Evolutionary conservation across 2,329 filamentous ascomycete species (phyloP), one percentile per base, ranked within the genome.

Genomic region (Alternaria consortialis): DNA sequence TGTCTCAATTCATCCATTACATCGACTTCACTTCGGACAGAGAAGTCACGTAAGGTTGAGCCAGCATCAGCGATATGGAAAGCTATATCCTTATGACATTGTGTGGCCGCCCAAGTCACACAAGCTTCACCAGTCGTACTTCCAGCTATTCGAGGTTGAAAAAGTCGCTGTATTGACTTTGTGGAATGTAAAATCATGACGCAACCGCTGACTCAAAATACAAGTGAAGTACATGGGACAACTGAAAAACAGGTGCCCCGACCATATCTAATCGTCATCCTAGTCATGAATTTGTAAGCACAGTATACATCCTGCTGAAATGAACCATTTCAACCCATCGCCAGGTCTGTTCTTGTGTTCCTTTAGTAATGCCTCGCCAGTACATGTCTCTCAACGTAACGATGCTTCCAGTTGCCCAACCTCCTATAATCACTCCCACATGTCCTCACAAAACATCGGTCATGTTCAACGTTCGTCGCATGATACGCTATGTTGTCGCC

Each of bases 381-480:
- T 25, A 71, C 27, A 61, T 74, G 69, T 1, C 47, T 51, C 36
- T 67, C 61, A 7, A 72, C 56, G 13, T 60, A 62, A 15, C n/a
- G 25, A 25, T 37, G 20, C 52, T 50, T 70, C 67, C 67, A 73
- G 3, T 54, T 51, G 0, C 67, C 65, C 20, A 68, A 60, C 15
- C 15, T 63, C 51, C 70, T 60, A 56, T 67, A 69, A 2, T 62
- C 43, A 59, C 61, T 67, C 34, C 32, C 42, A 60, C 69, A 72
- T 5, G 56, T 65, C 32, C 53, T 64, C 3, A 72, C 65, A 62
- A 72, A 74, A 52, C 70, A 74, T 23, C 70, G 47, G 4, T 66
- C 61, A 62, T 72, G 69, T 25, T 53, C 42, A 4, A 52, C 53
- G 13, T 55, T 60, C 5, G 58, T 60, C 2, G 54, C 70, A 58